A percentile compares a stretch with the other conserved stretches of the same genome.
Conservation (phyloP, 2,329 filamentous ascomycete genomes). For the Lachnellula hyalina region DNA sequence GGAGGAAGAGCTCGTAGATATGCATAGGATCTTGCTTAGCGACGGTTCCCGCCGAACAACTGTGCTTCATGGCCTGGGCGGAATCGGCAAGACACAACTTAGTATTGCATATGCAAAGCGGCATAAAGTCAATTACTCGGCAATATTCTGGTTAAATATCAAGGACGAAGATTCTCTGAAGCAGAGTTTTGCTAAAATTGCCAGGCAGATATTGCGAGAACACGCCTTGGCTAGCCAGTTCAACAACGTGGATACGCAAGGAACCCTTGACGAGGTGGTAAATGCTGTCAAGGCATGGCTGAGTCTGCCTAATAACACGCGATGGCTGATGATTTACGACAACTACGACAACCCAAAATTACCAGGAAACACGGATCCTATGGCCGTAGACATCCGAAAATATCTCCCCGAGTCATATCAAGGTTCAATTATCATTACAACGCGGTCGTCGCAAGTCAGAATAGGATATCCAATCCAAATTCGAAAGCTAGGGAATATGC, state of each 20-base stretch:
- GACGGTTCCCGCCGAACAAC: constrained; percentile 16
- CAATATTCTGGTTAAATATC: constrained; percentile 17
- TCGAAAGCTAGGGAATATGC: constrained; percentile 1
- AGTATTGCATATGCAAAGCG: constrained; percentile 32
- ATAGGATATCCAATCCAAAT: constrained; percentile 4
- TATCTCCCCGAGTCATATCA: constrained; percentile 11
- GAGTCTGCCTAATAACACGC: constrained; percentile 20
- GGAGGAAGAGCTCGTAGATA: constrained; percentile 28
- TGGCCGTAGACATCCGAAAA: constrained; percentile 6
- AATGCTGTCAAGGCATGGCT: constrained; percentile 11
- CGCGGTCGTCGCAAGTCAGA: constrained; percentile 9
- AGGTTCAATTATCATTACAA: constrained; percentile 16
- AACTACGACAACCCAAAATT: constrained; percentile 30
- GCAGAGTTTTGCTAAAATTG: constrained; percentile 24
- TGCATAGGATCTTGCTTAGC: constrained; percentile 26
- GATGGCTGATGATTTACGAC: constrained; percentile 34
- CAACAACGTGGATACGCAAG: not conserved
- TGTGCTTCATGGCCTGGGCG: constrained; percentile 34
- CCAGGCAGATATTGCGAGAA: constrained; percentile 7
- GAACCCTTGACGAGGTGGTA: constrained; percentile 3
- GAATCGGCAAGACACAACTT: constrained; percentile 43
- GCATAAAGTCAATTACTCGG: constrained; percentile 15
- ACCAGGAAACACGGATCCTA: not conserved
- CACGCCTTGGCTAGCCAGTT: constrained; percentile 2
- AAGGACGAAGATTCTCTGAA: constrained; percentile 20